Evolutionary conservation across 2,329 filamentous ascomycete genomes (phyloP).

Genomic region (Karstenula rhodostoma): DNA sequence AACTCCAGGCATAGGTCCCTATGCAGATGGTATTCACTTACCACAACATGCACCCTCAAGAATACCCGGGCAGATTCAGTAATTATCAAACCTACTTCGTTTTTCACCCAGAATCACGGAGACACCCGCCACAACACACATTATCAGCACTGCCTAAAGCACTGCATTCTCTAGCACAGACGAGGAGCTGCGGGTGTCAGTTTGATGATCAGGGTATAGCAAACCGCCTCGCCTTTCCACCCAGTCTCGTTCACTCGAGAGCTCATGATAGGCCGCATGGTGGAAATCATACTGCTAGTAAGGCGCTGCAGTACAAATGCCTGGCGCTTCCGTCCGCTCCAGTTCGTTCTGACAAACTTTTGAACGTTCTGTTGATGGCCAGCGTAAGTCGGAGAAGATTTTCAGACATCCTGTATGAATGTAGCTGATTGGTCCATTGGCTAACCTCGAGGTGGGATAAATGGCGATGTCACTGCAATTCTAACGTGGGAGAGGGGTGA

Average conservation of each 20-base stretch:
- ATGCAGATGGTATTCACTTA: too few relatives aligned
- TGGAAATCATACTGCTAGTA: not conserved
- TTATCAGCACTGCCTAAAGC: too few relatives aligned
- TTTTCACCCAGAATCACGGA: too few relatives aligned
- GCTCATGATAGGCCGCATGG: not conserved
- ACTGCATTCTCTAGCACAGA: not conserved
- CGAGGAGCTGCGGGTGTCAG: not conserved
- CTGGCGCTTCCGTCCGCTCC: not conserved
- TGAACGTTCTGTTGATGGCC: not conserved
- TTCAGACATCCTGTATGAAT: not conserved
- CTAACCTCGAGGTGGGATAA: not conserved
- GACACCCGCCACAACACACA: too few relatives aligned
- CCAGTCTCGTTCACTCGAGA: not conserved
- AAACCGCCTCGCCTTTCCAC: not conserved
- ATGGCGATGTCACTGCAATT: slow-evolving; percentile 12
- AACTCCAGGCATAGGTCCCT: too few relatives aligned
- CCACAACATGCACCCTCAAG: too few relatives aligned
- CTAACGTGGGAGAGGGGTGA: not conserved
- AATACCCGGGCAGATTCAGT: too few relatives aligned
- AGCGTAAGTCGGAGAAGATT: not conserved
- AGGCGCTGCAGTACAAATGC: not conserved
- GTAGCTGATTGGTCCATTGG: not conserved
- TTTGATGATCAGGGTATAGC: not conserved
- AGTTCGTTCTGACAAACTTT: not conserved
- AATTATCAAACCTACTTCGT: too few relatives aligned